Evolutionary conservation across 345 rosid species (phyloP).

Genomic region (Salix koriyanagi): DNA sequence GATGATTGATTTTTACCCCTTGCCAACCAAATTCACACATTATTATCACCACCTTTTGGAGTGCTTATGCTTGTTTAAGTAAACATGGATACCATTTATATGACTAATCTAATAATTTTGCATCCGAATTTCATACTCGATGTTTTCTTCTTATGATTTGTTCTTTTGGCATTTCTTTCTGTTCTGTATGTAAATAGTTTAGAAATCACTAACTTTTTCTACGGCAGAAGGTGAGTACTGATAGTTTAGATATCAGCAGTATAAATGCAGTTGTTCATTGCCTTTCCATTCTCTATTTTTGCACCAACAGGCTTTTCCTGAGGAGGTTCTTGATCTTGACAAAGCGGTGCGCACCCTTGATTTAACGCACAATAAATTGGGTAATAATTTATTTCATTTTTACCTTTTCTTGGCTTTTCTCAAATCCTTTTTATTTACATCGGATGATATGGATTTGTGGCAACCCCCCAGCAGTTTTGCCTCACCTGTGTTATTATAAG

Average conservation of each 20-base stretch:
- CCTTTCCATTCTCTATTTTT: slow-evolving; percentile 14
- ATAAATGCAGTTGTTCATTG: slow-evolving; percentile 1
- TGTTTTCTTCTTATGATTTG: background rate
- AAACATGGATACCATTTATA: background rate
- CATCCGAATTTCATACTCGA: background rate
- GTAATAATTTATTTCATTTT: slow-evolving; percentile 33
- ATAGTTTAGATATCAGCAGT: background rate
- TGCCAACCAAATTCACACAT: background rate
- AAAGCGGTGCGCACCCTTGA: slow-evolving; percentile 83
- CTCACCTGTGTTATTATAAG: background rate
- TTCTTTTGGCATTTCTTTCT: background rate
- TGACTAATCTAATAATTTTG: background rate
- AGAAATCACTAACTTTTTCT: background rate
- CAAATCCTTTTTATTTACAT: background rate
- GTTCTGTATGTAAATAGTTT: background rate
- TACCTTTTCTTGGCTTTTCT: background rate
- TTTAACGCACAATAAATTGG: slow-evolving; percentile 75
- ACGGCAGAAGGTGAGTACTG: background rate
- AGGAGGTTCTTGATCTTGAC: slow-evolving; percentile 67
- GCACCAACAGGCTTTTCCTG: slow-evolving; percentile 69
- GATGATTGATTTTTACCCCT: background rate
- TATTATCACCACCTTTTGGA: too few species aligned
- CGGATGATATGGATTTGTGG: background rate
- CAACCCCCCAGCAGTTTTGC: background rate
- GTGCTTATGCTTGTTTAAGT: background rate